These are phyloP conservation scores for Chrysoporthe deuterocubensis DNA, from an alignment of 2,329 filamentous ascomycete species.

Conservation along the genomic window DNA sequence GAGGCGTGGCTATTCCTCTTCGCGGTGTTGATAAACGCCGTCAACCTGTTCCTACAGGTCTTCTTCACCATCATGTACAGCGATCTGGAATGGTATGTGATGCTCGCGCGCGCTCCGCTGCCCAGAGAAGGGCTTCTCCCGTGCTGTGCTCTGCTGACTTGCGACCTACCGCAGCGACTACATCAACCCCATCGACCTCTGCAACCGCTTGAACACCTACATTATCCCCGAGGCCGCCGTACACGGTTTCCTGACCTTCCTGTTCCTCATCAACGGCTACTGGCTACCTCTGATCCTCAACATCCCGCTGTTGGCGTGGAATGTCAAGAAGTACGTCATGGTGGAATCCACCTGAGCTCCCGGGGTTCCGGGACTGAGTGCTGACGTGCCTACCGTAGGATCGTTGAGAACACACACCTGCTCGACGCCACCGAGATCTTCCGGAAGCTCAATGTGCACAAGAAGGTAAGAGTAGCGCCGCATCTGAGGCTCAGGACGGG, in stretches of 20 bases:
- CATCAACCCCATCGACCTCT: conserved; percentile 99
- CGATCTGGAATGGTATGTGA: conserved; percentile 88
- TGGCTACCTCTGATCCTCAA: conserved; percentile 94
- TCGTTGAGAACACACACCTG: conserved; percentile 95
- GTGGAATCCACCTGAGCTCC: neutral
- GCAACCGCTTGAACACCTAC: conserved; percentile 99
- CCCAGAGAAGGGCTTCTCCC: neutral
- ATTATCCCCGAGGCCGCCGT: conserved; percentile 98
- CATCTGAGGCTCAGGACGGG: neutral
- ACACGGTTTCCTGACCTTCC: conserved; percentile 90
- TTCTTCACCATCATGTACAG: conserved; percentile 99
- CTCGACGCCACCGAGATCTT: conserved; percentile 99
- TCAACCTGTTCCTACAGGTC: conserved; percentile 99
- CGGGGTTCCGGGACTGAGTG: neutral
- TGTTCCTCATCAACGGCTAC: conserved; percentile 99
- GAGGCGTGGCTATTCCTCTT: conserved; percentile 98
- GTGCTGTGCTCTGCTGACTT: conserved; percentile 23
- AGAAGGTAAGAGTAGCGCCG: conserved; percentile 69
- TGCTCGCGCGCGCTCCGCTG: neutral
- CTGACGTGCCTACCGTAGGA: conserved; percentile 57
- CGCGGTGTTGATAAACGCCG: conserved; percentile 98
- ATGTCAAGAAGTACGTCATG: conserved; percentile 88
- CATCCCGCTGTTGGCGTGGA: conserved; percentile 88
- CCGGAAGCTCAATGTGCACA: conserved; percentile 97
- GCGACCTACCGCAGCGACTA: conserved; percentile 73